Conservation (phyloP, 2,329 filamentous ascomycete genomes). For the Zasmidium angulare region DNA sequence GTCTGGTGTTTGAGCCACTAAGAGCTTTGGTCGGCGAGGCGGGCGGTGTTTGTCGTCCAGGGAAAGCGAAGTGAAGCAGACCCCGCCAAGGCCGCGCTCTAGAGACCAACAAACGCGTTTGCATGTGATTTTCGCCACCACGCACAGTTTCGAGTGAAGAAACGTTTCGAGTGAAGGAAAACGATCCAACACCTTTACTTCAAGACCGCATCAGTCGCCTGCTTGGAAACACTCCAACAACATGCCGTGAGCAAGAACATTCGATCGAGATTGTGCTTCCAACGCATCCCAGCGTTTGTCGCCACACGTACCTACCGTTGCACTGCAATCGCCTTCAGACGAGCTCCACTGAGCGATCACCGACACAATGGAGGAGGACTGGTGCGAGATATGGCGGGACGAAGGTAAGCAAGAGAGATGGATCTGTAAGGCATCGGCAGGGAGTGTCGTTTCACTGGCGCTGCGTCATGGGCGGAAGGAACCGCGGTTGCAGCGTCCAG, state of each 20-base stretch:
- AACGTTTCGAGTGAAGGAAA: not conserved
- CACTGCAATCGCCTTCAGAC: not conserved
- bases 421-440: not conserved
- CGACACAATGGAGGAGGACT: not conserved
- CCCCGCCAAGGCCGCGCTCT: not conserved
- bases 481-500: not conserved
- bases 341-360: not conserved
- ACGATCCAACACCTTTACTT: conserved; percentile 6
- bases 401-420: not conserved
- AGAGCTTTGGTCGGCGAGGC: no score
- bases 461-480: conserved; percentile 9
- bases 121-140: conserved; percentile 4
- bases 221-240: not conserved
- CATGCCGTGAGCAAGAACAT: not conserved
- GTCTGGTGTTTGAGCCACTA: no score
- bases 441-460: not conserved
- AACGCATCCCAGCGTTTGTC: not conserved
- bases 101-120: conserved; percentile 8
- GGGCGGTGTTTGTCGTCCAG: not conserved
- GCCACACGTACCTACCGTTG: not conserved
- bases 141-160: not conserved
- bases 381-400: conserved; percentile 1
- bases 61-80: not conserved
- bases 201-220: not conserved
- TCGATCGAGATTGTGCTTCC: not conserved